Percentiles rank a stretch among this genome's conserved stretches.
Evolutionary conservation across 129 eudicot genomes (phyloP).

Genomic region (Flaveria trinervia): DNA sequence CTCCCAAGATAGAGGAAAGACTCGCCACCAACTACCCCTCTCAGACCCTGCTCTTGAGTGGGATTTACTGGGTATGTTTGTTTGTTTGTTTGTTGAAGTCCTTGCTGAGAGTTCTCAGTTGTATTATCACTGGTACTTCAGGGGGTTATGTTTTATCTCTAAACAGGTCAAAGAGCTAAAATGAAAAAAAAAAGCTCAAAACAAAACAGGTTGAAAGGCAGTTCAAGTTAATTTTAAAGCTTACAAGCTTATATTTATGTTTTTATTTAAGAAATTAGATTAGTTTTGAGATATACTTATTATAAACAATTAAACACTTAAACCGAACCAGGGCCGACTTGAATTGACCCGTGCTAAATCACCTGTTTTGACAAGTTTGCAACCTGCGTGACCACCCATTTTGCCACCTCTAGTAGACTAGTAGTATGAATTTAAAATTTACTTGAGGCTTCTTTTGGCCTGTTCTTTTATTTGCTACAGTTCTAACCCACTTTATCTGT

Average conservation of each 20-base stretch:
- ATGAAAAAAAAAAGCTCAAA: neutral
- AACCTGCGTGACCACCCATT: conserved; percentile 8
- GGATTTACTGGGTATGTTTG: no score
- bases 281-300: neutral
- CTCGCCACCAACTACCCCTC: no score
- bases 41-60: no score
- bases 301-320: neutral
- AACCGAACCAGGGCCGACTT: neutral
- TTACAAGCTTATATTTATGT: neutral
- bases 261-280: neutral
- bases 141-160: neutral
- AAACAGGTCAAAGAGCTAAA: neutral
- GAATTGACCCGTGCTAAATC: neutral
- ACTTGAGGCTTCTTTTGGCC: neutral
- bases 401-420: neutral
- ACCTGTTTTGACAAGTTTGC: neutral
- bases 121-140: neutral
- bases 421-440: neutral
- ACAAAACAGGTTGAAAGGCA: neutral
- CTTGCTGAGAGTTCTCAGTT: neutral
- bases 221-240: neutral
- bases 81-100: neutral
- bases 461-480: neutral
- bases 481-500: neutral
- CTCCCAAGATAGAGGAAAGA: no score